Conservation (phyloP, 2,329 filamentous ascomycete genomes). For the Chalara sp. region DNA sequence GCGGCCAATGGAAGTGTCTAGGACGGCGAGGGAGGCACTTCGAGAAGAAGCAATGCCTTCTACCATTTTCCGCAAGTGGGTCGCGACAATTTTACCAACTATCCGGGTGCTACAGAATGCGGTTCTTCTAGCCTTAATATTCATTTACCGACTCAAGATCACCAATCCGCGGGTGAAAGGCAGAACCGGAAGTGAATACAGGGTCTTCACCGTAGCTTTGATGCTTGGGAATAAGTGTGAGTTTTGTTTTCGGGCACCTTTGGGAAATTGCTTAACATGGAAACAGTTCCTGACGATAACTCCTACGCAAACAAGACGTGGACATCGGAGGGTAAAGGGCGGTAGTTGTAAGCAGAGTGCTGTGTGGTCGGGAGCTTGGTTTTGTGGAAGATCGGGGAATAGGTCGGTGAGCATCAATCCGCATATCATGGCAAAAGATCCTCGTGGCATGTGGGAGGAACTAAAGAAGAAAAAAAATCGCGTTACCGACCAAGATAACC, state of each 20-base stretch:
- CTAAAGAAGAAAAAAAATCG: too few species aligned
- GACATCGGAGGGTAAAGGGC: slow-evolving; percentile 58
- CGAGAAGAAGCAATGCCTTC: slow-evolving; percentile 68
- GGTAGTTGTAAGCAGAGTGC: too few species aligned
- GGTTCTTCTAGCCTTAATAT: slow-evolving; percentile 79
- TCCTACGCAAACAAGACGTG: slow-evolving; percentile 99
- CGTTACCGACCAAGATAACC: too few species aligned
- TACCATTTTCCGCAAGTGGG: slow-evolving; percentile 89
- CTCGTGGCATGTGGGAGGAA: too few species aligned
- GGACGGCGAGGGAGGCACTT: too few species aligned
- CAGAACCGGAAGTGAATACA: slow-evolving; percentile 87
- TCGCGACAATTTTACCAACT: slow-evolving; percentile 80
- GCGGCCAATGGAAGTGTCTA: too few species aligned
- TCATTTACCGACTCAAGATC: slow-evolving; percentile 88
- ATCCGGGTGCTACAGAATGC: slow-evolving; percentile 97
- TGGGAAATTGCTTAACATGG: neutral
- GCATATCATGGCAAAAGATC: too few species aligned
- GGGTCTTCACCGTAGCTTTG: slow-evolving; percentile 84
- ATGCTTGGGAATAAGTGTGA: slow-evolving; percentile 97
- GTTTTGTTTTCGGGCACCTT: slow-evolving; percentile 28
- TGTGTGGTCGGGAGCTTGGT: too few species aligned
- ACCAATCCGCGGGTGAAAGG: slow-evolving; percentile 85
- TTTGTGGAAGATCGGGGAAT: too few species aligned
- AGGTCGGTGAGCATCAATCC: too few species aligned
- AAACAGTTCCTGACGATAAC: slow-evolving; percentile 83